A percentile compares a stretch with the other conserved stretches of the same genome.
Conservation (phyloP, 2,329 filamentous ascomycete genomes). For the Tolypocladium album region DNA sequence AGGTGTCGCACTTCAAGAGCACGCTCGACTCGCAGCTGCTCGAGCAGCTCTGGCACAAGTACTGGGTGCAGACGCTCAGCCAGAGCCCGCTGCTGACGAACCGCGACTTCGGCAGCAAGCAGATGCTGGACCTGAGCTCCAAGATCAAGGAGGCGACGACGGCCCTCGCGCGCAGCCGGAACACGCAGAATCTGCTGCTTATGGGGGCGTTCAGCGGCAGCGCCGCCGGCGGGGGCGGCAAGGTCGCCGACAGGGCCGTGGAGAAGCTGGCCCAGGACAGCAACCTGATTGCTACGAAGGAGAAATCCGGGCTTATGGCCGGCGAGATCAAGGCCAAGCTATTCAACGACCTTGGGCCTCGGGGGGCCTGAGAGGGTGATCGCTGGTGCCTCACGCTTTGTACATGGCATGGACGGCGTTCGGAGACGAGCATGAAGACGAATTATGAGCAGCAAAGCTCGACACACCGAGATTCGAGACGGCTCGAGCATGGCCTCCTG, state of each 20-base stretch:
- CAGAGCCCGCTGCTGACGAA: constrained; percentile 86
- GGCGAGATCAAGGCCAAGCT: constrained; percentile 52
- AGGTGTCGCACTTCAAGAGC: constrained; percentile 91
- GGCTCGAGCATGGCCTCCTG: background rate
- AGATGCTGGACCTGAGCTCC: constrained; percentile 76
- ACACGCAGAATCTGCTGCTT: constrained; percentile 12
- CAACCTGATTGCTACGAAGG: constrained; percentile 50
- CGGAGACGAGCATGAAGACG: background rate
- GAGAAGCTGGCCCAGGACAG: constrained; percentile 51
- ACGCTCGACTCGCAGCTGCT: constrained; percentile 79
- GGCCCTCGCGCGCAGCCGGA: constrained; percentile 14
- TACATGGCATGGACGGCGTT: background rate
- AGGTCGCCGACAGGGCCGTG: constrained; percentile 33
- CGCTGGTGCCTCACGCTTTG: background rate
- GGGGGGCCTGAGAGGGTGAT: background rate
- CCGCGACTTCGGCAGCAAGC: constrained; percentile 84
- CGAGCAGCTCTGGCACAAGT: constrained; percentile 94
- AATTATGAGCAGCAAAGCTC: background rate
- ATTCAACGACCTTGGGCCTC: constrained; percentile 34
- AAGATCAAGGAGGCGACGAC: constrained; percentile 62
- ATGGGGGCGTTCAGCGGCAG: constrained; percentile 7
- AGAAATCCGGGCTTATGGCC: constrained; percentile 51
- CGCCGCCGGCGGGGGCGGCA: constrained; percentile 12
- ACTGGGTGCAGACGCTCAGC: constrained; percentile 94
- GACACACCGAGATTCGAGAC: background rate